These are phyloP conservation scores for Aureobasidium sp. DNA, from an alignment of 2,329 filamentous ascomycete species.

Conservation along the genomic window DNA sequence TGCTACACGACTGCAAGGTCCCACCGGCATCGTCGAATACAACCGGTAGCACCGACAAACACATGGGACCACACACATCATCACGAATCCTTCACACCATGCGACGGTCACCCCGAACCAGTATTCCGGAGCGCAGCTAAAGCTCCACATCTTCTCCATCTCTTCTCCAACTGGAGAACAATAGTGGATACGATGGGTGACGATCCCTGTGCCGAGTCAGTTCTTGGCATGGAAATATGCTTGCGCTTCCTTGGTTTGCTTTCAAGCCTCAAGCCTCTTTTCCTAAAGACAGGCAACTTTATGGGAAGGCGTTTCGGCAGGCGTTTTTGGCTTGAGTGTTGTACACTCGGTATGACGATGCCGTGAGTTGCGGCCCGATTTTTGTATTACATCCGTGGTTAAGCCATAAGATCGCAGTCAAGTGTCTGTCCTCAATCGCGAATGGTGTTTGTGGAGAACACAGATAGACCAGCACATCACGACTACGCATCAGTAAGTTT, in stretches of 20 bases:
- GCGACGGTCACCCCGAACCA: not conserved
- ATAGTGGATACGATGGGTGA: not conserved
- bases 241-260: not conserved
- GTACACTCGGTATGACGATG: not conserved
- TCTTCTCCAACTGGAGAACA: not conserved
- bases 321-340: not conserved
- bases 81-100: too few species aligned
- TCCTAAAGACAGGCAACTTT: too few species aligned
- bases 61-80: not conserved
- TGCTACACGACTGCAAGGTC: too few species aligned
- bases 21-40: not conserved
- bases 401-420: too few species aligned
- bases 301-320: not conserved
- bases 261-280: not conserved
- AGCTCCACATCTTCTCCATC: not conserved
- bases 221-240: not conserved
- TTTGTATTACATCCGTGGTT: not conserved
- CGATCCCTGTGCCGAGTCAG: not conserved
- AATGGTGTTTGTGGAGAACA: too few species aligned
- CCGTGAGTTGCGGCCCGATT: not conserved
- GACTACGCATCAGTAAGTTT: too few species aligned
- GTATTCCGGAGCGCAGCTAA: conserved; percentile 1
- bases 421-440: too few species aligned
- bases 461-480: too few species aligned
- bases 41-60: not conserved